Conservation (phyloP, 2,329 filamentous ascomycete genomes). For the Elsinoe arachidis region DNA sequence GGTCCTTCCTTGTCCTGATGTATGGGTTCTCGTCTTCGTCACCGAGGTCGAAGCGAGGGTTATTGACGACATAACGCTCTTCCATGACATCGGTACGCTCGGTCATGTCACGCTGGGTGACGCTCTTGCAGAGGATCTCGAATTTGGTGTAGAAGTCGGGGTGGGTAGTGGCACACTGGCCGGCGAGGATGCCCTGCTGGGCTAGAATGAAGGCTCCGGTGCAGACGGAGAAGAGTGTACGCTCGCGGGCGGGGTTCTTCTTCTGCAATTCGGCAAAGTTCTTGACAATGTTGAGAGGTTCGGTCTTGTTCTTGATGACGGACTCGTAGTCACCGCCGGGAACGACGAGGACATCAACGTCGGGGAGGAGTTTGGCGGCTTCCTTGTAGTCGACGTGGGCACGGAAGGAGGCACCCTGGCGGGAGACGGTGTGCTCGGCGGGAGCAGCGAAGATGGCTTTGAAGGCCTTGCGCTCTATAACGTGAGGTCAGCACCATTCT, state of each 20-base stretch:
- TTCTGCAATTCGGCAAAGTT: conserved; percentile 73
- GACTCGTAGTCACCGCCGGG: conserved; percentile 60
- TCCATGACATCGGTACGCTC: conserved; percentile 78
- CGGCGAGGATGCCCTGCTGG: conserved; percentile 66
- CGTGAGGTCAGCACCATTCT: conserved; percentile 1
- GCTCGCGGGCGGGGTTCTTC: conserved; percentile 68
- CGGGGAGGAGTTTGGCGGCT: conserved; percentile 60
- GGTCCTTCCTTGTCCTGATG: conserved; percentile 42
- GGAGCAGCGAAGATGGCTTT: conserved; percentile 44
- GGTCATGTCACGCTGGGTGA: conserved; percentile 58
- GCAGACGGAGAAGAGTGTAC: conserved; percentile 71
- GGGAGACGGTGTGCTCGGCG: conserved; percentile 40
- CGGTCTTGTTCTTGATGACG: conserved; percentile 56
- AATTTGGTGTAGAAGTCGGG: conserved; percentile 71
- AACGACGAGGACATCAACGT: conserved; percentile 72
- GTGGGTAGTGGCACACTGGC: conserved; percentile 73
- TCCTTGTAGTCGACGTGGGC: conserved; percentile 73
- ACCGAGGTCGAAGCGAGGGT: conserved; percentile 73
- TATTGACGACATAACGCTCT: conserved; percentile 83
- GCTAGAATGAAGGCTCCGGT: conserved; percentile 72
- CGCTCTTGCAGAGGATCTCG: conserved; percentile 71
- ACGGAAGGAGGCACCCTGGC: conserved; percentile 60
- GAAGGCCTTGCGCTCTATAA: conserved; percentile 44
- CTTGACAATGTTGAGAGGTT: conserved; percentile 64
- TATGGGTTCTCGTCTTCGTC: conserved; percentile 78